These are phyloP conservation scores for Kondoa malvinella DNA, from an alignment of 768 basidiomycete species.

Conservation along the genomic window DNA sequence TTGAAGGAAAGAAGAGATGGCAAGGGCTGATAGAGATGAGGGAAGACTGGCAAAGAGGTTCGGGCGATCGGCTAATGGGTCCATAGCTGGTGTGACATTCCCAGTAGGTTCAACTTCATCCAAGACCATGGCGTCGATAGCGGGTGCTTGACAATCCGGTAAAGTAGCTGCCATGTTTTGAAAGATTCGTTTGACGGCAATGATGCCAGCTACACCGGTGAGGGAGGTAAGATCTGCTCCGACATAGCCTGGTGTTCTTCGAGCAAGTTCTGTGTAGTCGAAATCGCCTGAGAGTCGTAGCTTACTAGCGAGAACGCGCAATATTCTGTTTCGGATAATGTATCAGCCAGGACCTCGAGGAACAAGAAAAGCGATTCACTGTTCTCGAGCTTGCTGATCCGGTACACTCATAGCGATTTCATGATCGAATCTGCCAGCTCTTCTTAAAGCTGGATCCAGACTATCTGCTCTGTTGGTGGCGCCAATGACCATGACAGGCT, in stretches of 20 bases:
- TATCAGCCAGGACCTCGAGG: background rate
- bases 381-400: constrained; percentile 69
- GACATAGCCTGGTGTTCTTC: constrained; percentile 90
- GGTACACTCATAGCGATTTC: constrained; percentile 98
- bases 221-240: constrained; percentile 84
- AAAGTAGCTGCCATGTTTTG: constrained; percentile 47
- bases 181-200: constrained; percentile 93
- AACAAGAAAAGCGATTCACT: constrained; percentile 40
- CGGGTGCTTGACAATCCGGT: constrained; percentile 37
- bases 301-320: constrained; percentile 66
- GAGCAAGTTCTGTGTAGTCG: constrained; percentile 67
- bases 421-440: constrained; percentile 90
- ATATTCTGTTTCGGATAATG: constrained; percentile 45
- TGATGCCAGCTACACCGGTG: constrained; percentile 82
- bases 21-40: constrained; percentile 37
- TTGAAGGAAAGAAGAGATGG: constrained; percentile 76
- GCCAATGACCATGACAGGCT: constrained; percentile 82
- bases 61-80: constrained; percentile 28
- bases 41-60: constrained; percentile 35
- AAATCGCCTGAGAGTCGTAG: constrained; percentile 74
- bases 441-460: constrained; percentile 74
- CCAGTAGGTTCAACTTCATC: constrained; percentile 27
- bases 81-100: constrained; percentile 15
- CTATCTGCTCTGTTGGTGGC: constrained; percentile 94
- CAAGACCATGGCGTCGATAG: constrained; percentile 20